Percentiles rank a stretch among this genome's conserved stretches.
Evolutionary conservation across 2,329 filamentous ascomycete species (phyloP).

Genomic region (Botrytis galanthina): DNA sequence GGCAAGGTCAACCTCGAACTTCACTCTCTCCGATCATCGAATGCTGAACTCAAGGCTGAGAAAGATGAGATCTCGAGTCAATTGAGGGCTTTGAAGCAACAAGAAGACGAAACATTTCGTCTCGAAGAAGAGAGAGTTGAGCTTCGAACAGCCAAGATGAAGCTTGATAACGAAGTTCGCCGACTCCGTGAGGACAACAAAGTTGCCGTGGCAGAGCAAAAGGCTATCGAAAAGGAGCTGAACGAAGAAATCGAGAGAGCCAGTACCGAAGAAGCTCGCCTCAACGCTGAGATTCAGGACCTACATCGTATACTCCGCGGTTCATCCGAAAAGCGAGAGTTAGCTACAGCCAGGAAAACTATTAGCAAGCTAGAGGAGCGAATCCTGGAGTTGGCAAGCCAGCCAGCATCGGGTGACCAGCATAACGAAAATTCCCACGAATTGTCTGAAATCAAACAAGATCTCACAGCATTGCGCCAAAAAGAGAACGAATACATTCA

Average conservation of each 20-base stretch:
- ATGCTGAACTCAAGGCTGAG: constrained; percentile 60
- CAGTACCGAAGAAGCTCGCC: constrained; percentile 62
- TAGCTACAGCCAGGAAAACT: constrained; percentile 53
- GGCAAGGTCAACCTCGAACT: constrained; percentile 59
- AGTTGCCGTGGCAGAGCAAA: constrained; percentile 54
- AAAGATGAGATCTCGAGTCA: constrained; percentile 65
- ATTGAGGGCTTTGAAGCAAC: constrained; percentile 53
- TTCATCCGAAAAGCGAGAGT: constrained; percentile 45
- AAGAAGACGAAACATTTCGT: constrained; percentile 57
- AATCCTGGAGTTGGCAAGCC: constrained; percentile 47
- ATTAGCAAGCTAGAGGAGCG: constrained; percentile 63
- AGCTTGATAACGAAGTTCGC: constrained; percentile 65
- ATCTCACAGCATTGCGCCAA: constrained; percentile 60
- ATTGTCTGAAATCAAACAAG: constrained; percentile 59
- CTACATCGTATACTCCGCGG: constrained; percentile 45
- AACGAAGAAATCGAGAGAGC: constrained; percentile 66
- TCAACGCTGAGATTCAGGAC: constrained; percentile 53
- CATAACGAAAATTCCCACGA: constrained; percentile 50
- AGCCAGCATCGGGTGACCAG: constrained; percentile 39
- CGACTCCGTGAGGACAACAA: constrained; percentile 64
- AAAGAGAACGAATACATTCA: constrained; percentile 64
- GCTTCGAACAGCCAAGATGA: constrained; percentile 63
- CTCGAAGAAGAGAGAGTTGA: constrained; percentile 69
- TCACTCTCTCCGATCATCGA: constrained; percentile 53
- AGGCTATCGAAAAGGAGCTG: constrained; percentile 60